Evolutionary conservation across 1,284 basidiomycete genomes (phyloP).

Genomic region (Erythrobasidium hasegawianum): DNA sequence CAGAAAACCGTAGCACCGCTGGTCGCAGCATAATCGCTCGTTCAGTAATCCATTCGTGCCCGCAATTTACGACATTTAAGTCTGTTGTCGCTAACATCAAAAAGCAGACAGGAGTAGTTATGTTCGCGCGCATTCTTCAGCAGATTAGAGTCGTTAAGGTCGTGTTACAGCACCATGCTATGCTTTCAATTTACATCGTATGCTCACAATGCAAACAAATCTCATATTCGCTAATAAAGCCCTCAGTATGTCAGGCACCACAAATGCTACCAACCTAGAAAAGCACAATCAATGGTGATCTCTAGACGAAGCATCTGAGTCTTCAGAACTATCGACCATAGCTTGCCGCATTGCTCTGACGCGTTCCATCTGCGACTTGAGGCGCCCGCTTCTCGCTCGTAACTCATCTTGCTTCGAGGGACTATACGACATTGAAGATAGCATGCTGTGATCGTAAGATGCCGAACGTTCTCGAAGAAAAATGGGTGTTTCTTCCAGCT

Average conservation of each 20-base stretch:
- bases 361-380: conserved; percentile 23
- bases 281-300: not conserved
- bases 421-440: not conserved
- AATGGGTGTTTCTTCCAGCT: not conserved
- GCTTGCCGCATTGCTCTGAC: conserved; percentile 26
- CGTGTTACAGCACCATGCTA: conserved; percentile 13
- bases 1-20: conserved; percentile 29
- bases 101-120: too few species aligned
- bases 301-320: conserved; percentile 20
- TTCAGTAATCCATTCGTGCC: not conserved
- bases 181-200: not conserved
- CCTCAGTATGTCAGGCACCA: not conserved
- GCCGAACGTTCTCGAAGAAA: conserved; percentile 1
- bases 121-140: too few species aligned
- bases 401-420: conserved; percentile 1
- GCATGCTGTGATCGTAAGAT: conserved; percentile 15
- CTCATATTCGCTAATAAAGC: not conserved
- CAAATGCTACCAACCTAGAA: not conserved
- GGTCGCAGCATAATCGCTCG: not conserved
- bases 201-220: not conserved
- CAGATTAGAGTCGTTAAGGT: too few species aligned
- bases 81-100: too few species aligned
- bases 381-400: conserved; percentile 3
- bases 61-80: not conserved
- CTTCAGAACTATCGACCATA: conserved; percentile 11